phyloP scores from a whole-genome alignment of 768 basidiomycete species.

The Candolleomyces efflorescens region DNA sequence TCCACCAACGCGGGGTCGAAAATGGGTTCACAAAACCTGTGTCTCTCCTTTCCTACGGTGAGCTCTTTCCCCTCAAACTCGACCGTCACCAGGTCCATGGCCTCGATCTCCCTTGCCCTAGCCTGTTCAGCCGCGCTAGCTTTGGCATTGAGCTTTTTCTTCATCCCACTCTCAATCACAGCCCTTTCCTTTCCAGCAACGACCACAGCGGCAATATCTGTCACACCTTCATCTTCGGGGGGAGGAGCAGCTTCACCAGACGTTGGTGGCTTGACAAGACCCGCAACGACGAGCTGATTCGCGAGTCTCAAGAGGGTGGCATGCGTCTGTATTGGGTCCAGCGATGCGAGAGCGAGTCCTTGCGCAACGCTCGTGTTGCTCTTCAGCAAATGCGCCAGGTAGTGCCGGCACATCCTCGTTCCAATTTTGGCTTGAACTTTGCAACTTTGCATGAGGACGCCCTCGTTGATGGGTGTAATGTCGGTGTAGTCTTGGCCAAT shows the following conservation, averaged over 20 bases:
- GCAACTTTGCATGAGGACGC: constrained; percentile 52
- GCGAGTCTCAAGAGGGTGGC: constrained; percentile 59
- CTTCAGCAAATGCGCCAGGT: constrained; percentile 70
- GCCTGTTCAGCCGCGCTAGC: constrained; percentile 78
- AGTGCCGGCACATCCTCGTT: constrained; percentile 64
- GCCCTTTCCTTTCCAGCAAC: constrained; percentile 91
- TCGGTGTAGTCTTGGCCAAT: constrained; percentile 75
- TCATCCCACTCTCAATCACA: constrained; percentile 81
- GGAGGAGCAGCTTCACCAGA: constrained; percentile 59
- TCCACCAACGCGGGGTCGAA: constrained; percentile 67
- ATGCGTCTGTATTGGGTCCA: constrained; percentile 44
- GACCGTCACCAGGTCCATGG: constrained; percentile 75
- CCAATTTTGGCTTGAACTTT: constrained; percentile 62
- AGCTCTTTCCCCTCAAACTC: constrained; percentile 68
- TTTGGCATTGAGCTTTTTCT: constrained; percentile 68
- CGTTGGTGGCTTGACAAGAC: constrained; percentile 68
- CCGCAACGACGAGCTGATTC: constrained; percentile 56
- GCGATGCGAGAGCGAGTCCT: constrained; percentile 49
- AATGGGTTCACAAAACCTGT: constrained; percentile 88
- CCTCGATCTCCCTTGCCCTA: constrained; percentile 77
- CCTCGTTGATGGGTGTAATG: constrained; percentile 74
- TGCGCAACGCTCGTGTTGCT: constrained; percentile 62
- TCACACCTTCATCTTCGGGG: constrained; percentile 78
- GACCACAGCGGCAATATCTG: constrained; percentile 86
- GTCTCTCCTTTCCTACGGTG: constrained; percentile 82